These are phyloP conservation scores for Neurospora sp. DNA, from an alignment of 495 filamentous ascomycete genomes.

Conservation along the genomic window DNA sequence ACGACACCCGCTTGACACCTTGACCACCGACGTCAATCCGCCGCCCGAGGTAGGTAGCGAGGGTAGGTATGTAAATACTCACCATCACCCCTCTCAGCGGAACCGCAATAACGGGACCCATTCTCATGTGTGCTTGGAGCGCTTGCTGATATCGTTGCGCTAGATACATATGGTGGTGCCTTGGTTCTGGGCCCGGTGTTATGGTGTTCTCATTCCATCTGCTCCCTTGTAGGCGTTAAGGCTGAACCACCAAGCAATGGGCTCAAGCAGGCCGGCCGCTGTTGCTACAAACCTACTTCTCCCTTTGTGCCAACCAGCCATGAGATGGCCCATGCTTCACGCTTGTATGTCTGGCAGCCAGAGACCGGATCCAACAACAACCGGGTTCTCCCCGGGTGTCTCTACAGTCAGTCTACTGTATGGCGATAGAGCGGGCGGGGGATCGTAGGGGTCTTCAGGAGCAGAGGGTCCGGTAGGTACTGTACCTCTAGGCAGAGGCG, in stretches of 20 bases:
- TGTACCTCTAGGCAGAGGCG: background rate
- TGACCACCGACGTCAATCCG: background rate
- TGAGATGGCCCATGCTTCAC: background rate
- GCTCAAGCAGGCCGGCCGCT: background rate
- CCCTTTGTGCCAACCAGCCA: background rate
- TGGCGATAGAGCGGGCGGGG: background rate
- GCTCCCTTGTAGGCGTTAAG: background rate
- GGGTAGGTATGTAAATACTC: background rate
- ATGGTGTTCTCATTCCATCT: background rate
- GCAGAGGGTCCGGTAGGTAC: background rate
- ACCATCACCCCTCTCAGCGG: background rate
- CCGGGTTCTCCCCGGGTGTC: background rate
- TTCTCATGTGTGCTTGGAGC: background rate
- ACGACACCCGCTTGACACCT: background rate
- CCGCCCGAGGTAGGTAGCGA: background rate
- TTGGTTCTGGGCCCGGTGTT: background rate
- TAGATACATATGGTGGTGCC: background rate
- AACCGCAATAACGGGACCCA: background rate
- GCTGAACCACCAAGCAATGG: background rate
- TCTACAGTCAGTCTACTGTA: background rate
- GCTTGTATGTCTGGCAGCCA: background rate
- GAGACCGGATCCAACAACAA: background rate
- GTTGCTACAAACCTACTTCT: background rate
- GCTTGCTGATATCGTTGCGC: background rate
- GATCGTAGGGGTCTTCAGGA: background rate